Evolutionary conservation across 73 alveolate genomes (phyloP), one percentile per base, ranked within the genome.

Genomic region (Paramecium primaurelia): DNA sequence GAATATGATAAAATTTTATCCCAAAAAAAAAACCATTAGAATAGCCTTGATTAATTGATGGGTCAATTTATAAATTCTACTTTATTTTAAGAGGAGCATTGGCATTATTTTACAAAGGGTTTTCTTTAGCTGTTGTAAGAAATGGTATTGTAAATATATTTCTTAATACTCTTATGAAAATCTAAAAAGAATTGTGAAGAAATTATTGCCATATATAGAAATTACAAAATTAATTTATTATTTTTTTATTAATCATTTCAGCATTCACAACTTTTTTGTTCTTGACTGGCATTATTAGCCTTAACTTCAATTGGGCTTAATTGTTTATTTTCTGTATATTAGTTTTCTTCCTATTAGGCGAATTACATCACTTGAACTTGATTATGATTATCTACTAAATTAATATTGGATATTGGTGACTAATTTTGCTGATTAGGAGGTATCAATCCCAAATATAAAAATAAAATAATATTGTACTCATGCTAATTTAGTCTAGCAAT

Each of bases 1-100:
- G 86, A 71, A 71, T 71, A 71, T 71, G 86, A n/a, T 30, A 71
- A 71, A 71, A 71, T 71, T 37, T 37, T 71, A 37, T 34, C 86
- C 14, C 32, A 71, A n/a, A 71, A 71, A 71, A 34, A 26, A 1
- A 30, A 71, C n/a, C n/a, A 71, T 1, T 71, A 34, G 8, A 71
- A 71, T 30, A 71, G 8, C 32, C 1, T 1, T 16, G 10, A 20
- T 37, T 3, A 9, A 34, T 59, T 25, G 59, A 71, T 34, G 86
- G 86, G 22, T 59, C 86, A n/a, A 25, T 71, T 8, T 30, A 37
- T n/a, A 71, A 34, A 71, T 20, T 26, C 6, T 71, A 30, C 30
- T 28, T 30, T 1, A 71, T 71, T 2, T 8, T 71, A 34, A 71
- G 30, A 14, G 88, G 88, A 42, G 9, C 10, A 0, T 10, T 37